Base-by-base conservation (phyloP, 2,329 filamentous ascomycete species). In the Aspergillus fischeri region DNA sequence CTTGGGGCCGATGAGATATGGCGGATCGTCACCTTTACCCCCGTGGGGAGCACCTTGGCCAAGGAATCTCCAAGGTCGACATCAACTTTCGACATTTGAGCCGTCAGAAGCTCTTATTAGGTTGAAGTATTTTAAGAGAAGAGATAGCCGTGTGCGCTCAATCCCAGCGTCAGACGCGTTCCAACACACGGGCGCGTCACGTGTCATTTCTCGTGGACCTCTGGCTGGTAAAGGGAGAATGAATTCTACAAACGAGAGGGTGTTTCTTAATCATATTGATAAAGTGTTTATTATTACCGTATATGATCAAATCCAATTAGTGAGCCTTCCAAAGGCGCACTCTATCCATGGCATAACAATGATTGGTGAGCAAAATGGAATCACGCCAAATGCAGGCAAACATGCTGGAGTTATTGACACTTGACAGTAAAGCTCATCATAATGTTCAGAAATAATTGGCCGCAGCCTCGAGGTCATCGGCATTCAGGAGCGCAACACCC, bases 1-100 rank as follows among this genome's bases (percentile, higher is more conserved):
- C 86, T 87, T 4, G 93, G 90, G 14, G 90, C 89, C 4, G 92
- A 96, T 25, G 91, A 96, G 65, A 97, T 78, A 77, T 99, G 93
- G 73, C 95, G 88, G 67, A 93, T 81, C 62, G 82, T 86, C 71
- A 96, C 89, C 50, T 75, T 72, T 62, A 80, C 77, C 57, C 77
- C 77, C 53, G 78, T 72, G 27, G 84, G 83, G 48, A 86, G 74
- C 53, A 75, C 78, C 52, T 78, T 77, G 48, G 80, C 77, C 58
- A 87, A 76, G 54, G 79, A 72, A 60, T 81, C 75, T 55, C 66
- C 69, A 63, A 77, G 67, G 67, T 72, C 70, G 55, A 67, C 63
- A 52, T 68, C 68, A 54, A 66, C 62, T 67, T 73, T 73, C 44
- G 63, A 63, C 65, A 67, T 51, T 42, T 44, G 32, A 55, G 27